A percentile compares a stretch with the other conserved stretches of the same genome.
phyloP scores from a whole-genome alignment of 2,329 filamentous ascomycete genomes.

The Clonostachys solani region DNA sequence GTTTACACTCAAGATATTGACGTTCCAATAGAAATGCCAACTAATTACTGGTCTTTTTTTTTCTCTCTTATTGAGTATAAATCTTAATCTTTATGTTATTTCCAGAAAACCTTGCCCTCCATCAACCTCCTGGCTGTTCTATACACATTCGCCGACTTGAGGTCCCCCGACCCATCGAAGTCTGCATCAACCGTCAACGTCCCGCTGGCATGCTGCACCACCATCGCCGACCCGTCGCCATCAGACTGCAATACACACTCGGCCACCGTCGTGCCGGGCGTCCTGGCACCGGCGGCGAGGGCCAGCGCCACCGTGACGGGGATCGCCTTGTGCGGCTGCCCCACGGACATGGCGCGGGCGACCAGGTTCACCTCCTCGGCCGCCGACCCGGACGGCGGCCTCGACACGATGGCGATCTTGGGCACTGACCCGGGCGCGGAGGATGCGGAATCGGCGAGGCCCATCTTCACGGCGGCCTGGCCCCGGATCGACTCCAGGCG shows the following conservation, averaged over 20 bases:
- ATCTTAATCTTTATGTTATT: conserved; percentile 1
- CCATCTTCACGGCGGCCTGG: conserved; percentile 56
- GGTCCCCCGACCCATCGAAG: conserved; percentile 23
- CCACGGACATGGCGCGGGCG: conserved; percentile 42
- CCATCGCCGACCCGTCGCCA: conserved; percentile 15
- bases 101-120: conserved; percentile 32
- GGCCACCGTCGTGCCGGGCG: conserved; percentile 30
- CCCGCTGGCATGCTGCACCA: conserved; percentile 42
- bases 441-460: conserved; percentile 36
- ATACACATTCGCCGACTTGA: conserved; percentile 35
- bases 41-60: too few relatives aligned
- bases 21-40: too few relatives aligned
- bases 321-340: conserved; percentile 50
- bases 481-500: conserved; percentile 52
- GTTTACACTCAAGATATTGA: too few relatives aligned
- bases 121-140: conserved; percentile 42
- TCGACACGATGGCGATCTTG: conserved; percentile 37
- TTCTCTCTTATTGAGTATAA: too few relatives aligned
- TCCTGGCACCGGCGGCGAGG: conserved; percentile 40
- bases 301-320: conserved; percentile 50
- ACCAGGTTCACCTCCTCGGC: not conserved
- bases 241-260: conserved; percentile 15
- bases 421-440: conserved; percentile 51
- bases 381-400: conserved; percentile 12
- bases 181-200: conserved; percentile 12